Conservation (phyloP, 495 filamentous ascomycete genomes). For the Xylaria acuta region DNA sequence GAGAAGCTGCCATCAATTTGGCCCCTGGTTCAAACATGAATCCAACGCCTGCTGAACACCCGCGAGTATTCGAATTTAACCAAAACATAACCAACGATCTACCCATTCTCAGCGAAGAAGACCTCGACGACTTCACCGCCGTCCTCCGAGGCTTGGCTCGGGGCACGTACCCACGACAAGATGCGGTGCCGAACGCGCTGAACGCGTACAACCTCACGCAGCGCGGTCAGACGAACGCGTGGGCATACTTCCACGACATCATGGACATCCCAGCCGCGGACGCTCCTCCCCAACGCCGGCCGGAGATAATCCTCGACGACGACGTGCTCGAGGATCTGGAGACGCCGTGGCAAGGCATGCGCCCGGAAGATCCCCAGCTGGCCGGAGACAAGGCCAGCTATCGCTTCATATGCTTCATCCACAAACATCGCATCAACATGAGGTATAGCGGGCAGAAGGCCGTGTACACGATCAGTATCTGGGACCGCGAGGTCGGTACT, state of each 20-base stretch:
- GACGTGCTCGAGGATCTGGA: neutral
- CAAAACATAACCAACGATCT: neutral
- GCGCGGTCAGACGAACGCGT: neutral
- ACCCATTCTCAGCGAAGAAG: neutral
- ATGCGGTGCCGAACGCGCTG: neutral
- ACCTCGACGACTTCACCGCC: neutral
- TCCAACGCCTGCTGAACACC: neutral
- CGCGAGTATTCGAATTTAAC: neutral
- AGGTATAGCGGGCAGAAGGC: neutral
- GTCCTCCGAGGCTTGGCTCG: neutral
- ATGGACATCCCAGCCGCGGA: neutral
- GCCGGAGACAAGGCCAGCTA: neutral
- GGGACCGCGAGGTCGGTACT: neutral
- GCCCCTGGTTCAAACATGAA: neutral
- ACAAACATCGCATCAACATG: neutral
- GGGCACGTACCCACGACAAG: neutral
- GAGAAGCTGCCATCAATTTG: neutral
- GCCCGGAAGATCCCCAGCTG: neutral
- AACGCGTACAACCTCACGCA: conserved; percentile 1
- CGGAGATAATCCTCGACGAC: neutral
- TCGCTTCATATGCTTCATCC: conserved; percentile 2
- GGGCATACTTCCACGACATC: conserved; percentile 8
- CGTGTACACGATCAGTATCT: conserved; percentile 4
- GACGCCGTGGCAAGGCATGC: neutral
- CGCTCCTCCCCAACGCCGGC: neutral